A percentile compares a stretch with the other conserved stretches of the same genome.
phyloP scores from a whole-genome alignment of 2,329 filamentous ascomycete species.

The Tolypocladium ophioglossoides region DNA sequence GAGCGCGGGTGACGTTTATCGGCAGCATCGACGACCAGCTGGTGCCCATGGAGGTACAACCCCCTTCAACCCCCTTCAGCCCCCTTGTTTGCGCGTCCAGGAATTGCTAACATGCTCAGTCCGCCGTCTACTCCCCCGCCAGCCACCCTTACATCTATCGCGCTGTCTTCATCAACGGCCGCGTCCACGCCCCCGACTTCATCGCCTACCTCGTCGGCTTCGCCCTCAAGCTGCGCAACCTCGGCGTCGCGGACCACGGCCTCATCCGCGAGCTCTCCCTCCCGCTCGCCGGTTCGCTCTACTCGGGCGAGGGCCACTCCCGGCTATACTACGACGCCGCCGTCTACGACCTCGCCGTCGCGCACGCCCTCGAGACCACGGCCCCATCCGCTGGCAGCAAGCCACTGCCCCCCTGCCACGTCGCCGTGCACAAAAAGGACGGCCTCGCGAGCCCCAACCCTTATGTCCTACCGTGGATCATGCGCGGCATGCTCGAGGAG shows the following conservation, averaged over 20 bases:
- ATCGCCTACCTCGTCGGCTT: slow-evolving; percentile 89
- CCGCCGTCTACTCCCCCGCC: slow-evolving; percentile 75
- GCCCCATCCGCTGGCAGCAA: background rate
- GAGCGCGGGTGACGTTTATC: slow-evolving; percentile 75
- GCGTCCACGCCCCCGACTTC: slow-evolving; percentile 87
- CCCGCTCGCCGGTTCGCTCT: slow-evolving; percentile 82
- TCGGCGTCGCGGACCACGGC: slow-evolving; percentile 87
- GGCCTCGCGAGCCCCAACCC: slow-evolving; percentile 55
- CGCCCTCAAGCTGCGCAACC: slow-evolving; percentile 83
- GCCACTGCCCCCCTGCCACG: background rate
- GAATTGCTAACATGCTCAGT: slow-evolving; percentile 32
- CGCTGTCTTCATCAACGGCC: slow-evolving; percentile 90
- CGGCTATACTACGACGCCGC: slow-evolving; percentile 81
- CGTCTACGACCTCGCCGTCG: slow-evolving; percentile 71
- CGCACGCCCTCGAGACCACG: slow-evolving; percentile 65
- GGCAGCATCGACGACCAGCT: slow-evolving; percentile 96
- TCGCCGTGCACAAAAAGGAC: background rate
- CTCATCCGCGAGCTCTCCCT: slow-evolving; percentile 82
- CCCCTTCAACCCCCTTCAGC: background rate
- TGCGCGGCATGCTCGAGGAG: slow-evolving; percentile 87
- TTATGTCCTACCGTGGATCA: slow-evolving; percentile 88
- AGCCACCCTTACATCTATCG: slow-evolving; percentile 89
- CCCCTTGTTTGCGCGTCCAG: no score
- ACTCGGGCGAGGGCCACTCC: slow-evolving; percentile 87
- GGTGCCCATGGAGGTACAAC: slow-evolving; percentile 71